Base-by-base conservation (phyloP, 164 flowering plant species). In the Santalum album region DNA sequence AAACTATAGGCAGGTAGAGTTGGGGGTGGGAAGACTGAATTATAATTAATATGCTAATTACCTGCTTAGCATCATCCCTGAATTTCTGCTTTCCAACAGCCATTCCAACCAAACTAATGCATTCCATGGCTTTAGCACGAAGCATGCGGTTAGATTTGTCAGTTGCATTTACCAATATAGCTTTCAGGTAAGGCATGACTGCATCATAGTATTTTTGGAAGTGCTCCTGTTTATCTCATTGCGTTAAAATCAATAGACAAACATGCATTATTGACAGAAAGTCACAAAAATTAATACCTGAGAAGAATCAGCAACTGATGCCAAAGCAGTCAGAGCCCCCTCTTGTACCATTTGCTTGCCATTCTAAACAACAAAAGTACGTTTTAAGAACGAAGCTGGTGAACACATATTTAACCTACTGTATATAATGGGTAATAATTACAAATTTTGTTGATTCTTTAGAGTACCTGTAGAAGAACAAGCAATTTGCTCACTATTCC, bases 271-370 rank as follows among this genome's bases (percentile, higher is more conserved):
- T 12, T 12, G 23, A 24, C 3, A 56, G 21, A 7, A 25, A 20
- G 55, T 18, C 0, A 20, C 2, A 24, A 6, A 9, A 19, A 7
- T 4, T 32, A 32, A 26, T 73, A 91, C 99, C 95, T 94, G 99
- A 24, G 99, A 94, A 54, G 99, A 94, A 78, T 94, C 99, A 52
- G 99, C 99, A 68, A 94, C 99, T 36, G 99, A 94, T 27, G 99
- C 99, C 60, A 94, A 75, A 57, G 99, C 99, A 55, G 99, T 90
- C 76, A 94, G 75, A 20, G 99, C 96, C n/a, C 99, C 99, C 70
- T 94, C 99, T 77, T 94, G 99, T 45, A 94, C 99, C 97, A 94
- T 84, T 82, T 90, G 95, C 59, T 90, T 89, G 23, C 96, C 91
- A 71, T 90, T 94, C 99, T 94, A 77, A 40, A 75, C 25, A 19